phyloP scores from a whole-genome alignment of 192 early-diverging fungal genomes.

The Coemansia sp. region DNA sequence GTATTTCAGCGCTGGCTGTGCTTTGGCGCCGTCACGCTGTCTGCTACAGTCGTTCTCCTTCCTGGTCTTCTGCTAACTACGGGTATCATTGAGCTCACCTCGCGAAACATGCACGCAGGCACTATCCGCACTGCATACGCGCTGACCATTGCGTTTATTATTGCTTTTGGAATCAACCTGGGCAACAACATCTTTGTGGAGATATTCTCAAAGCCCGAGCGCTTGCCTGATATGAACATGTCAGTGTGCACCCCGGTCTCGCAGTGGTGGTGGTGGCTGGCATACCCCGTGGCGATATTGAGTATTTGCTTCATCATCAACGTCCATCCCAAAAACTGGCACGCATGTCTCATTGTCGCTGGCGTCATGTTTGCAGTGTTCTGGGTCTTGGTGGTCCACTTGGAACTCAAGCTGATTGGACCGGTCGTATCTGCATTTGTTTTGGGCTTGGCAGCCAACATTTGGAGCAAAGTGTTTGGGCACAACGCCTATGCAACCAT shows the following conservation, averaged over 20 bases:
- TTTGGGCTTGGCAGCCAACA: conserved; percentile 69
- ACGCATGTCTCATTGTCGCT: conserved; percentile 62
- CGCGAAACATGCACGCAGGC: conserved; percentile 84
- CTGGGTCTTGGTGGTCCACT: conserved; percentile 56
- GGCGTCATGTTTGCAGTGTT: conserved; percentile 64
- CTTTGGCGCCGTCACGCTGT: conserved; percentile 58
- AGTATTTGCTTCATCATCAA: conserved; percentile 57
- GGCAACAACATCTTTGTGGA: conserved; percentile 58
- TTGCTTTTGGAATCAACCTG: conserved; percentile 67
- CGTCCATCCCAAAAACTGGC: conserved; percentile 60
- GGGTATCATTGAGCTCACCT: conserved; percentile 77
- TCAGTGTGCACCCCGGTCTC: conserved; percentile 24
- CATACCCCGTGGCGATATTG: conserved; percentile 55
- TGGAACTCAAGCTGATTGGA: conserved; percentile 54
- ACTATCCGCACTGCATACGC: conserved; percentile 73
- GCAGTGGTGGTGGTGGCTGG: conserved; percentile 54
- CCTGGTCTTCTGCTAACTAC: conserved; percentile 75
- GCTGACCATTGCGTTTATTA: conserved; percentile 71
- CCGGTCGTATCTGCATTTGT: conserved; percentile 68
- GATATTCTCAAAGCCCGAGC: conserved; percentile 51
- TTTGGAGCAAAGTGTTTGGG: conserved; percentile 63
- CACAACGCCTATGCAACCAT: conserved; percentile 69
- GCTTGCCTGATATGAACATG: conserved; percentile 18
- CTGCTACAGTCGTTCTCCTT: conserved; percentile 60
- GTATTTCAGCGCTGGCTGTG: conserved; percentile 55